These are phyloP conservation scores for Arctium lappa DNA, from an alignment of 129 eudicot genomes.

Conservation along the genomic window DNA sequence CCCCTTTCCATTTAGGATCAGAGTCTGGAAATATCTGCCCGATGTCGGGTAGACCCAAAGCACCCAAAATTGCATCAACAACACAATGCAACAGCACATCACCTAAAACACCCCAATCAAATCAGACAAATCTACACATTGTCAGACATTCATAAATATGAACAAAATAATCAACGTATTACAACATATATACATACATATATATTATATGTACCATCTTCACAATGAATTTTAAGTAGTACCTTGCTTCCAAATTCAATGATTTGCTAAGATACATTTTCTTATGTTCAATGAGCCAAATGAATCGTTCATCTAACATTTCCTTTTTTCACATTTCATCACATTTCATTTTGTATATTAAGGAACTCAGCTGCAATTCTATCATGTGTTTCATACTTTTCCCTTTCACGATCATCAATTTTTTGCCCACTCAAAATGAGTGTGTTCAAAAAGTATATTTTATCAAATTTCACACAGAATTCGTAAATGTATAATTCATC, in stretches of 20 bases:
- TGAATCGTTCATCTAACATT: slow-evolving; percentile 10
- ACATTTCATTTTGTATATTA: not conserved
- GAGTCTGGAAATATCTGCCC: slow-evolving; percentile 96
- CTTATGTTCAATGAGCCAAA: not conserved
- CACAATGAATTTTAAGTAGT: not conserved
- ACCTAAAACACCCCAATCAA: slow-evolving; percentile 47
- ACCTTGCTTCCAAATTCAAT: slow-evolving; percentile 1
- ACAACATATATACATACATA: not conserved
- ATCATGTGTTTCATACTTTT: not conserved
- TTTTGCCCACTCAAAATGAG: not conserved
- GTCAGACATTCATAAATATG: not conserved
- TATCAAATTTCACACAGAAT: not conserved
- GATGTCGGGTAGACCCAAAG: slow-evolving; percentile 95
- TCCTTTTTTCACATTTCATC: slow-evolving; percentile 5
- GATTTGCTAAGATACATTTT: not conserved
- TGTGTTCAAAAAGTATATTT: not conserved
- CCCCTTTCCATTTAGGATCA: slow-evolving; percentile 99
- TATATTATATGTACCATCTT: not conserved
- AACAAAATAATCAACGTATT: not conserved
- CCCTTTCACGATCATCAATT: not conserved
- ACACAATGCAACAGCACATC: slow-evolving; percentile 97
- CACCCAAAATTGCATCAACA: slow-evolving; percentile 99
- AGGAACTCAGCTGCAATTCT: not conserved
- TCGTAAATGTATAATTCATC: not conserved
- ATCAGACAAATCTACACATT: slow-evolving; percentile 2